Evolutionary conservation across 2,329 filamentous ascomycete genomes (phyloP).

Genomic region (Dactylellina sp.): DNA sequence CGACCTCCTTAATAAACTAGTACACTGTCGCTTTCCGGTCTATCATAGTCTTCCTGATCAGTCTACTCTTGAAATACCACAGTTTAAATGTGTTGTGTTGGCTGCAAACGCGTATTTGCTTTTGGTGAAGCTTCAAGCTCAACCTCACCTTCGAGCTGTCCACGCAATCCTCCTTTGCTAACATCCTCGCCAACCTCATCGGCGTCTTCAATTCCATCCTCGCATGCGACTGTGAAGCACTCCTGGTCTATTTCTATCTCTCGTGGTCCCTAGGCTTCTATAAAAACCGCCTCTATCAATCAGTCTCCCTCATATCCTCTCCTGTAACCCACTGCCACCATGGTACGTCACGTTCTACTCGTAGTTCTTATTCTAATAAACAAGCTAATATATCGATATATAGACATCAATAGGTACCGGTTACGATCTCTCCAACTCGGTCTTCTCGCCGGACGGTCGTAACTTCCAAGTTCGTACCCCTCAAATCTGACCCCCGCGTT

Average conservation of each 20-base stretch:
- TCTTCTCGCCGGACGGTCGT: constrained; percentile 98
- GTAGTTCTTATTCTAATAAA: not conserved
- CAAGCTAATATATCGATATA: constrained; percentile 14
- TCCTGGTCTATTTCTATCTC: not conserved
- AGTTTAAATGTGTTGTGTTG: constrained; percentile 37
- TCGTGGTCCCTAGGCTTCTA: too few relatives aligned
- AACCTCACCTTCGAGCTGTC: constrained; percentile 51
- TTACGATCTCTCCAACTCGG: constrained; percentile 99
- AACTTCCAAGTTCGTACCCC: constrained; percentile 84
- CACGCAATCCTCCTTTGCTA: constrained; percentile 48
- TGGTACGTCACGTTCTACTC: constrained; percentile 50
- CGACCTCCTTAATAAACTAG: too few relatives aligned
- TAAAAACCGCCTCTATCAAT: not conserved
- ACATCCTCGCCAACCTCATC: constrained; percentile 28
- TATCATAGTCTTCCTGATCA: too few relatives aligned
- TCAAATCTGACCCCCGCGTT: not conserved
- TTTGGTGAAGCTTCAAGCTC: constrained; percentile 55
- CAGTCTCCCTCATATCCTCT: not conserved
- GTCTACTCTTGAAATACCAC: too few relatives aligned
- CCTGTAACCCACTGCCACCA: constrained; percentile 28
- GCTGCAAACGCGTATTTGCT: constrained; percentile 51
- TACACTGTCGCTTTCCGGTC: too few relatives aligned
- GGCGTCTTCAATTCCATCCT: constrained; percentile 21
- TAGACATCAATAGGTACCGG: constrained; percentile 99
- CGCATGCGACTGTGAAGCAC: not conserved